Conservation (phyloP, 352 stramenopile species). For the Pythium aquatile region DNA sequence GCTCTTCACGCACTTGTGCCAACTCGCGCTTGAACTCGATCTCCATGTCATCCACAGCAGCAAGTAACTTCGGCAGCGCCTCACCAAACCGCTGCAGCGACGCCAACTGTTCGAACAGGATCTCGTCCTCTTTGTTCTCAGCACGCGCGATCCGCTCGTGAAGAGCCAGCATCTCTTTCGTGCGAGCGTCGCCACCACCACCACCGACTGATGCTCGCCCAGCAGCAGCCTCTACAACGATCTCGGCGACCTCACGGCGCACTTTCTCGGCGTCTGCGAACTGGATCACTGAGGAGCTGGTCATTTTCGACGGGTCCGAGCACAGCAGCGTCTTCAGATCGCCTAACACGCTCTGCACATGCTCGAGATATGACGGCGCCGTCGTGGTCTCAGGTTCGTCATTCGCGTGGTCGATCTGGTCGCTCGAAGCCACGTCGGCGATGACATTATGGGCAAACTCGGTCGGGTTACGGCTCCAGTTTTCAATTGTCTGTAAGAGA, state of each 20-base stretch:
- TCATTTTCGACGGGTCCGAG: conserved; percentile 44
- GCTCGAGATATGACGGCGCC: conserved; percentile 29
- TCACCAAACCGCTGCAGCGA: conserved; percentile 44
- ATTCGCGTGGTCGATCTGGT: conserved; percentile 5
- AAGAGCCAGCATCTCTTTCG: conserved; percentile 33
- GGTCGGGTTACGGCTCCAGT: conserved; percentile 32
- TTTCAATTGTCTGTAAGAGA: conserved; percentile 38
- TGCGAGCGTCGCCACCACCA: background rate
- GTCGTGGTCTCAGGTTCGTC: conserved; percentile 18
- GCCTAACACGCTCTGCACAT: conserved; percentile 30
- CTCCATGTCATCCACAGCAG: conserved; percentile 42
- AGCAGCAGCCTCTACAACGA: conserved; percentile 44
- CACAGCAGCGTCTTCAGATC: conserved; percentile 41
- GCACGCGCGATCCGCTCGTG: conserved; percentile 39
- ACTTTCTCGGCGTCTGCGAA: conserved; percentile 47
- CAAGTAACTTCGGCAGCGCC: conserved; percentile 39
- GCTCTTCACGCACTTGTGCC: conserved; percentile 41
- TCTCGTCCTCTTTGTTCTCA: conserved; percentile 60
- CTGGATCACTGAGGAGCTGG: conserved; percentile 50
- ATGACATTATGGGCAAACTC: conserved; percentile 36
- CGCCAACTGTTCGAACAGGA: conserved; percentile 26
- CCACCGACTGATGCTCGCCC: conserved; percentile 15
- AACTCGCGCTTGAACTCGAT: conserved; percentile 43
- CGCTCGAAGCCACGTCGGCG: conserved; percentile 30
- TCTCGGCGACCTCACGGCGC: conserved; percentile 50